These are phyloP conservation scores for Candida succiphila DNA, from an alignment of 805 yeast species.

Conservation along the genomic window DNA sequence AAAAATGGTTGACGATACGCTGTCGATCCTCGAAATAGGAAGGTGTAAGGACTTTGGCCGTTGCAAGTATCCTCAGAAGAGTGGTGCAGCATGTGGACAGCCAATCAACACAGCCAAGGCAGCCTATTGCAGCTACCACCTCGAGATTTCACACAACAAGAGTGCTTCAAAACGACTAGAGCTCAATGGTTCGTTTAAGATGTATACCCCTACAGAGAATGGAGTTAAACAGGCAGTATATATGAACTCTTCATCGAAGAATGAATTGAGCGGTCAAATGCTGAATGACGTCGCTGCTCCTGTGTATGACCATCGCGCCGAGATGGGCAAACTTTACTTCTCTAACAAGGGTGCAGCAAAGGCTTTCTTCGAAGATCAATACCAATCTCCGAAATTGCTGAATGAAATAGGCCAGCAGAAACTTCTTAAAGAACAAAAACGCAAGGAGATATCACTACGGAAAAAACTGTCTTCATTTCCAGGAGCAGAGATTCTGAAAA, in stretches of 20 bases:
- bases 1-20: slow-evolving; percentile 37
- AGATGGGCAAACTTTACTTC: slow-evolving; percentile 22
- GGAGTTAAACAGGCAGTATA: slow-evolving; percentile 34
- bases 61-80: slow-evolving; percentile 42
- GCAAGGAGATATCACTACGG: slow-evolving; percentile 20
- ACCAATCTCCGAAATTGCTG: slow-evolving; percentile 36
- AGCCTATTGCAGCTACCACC: slow-evolving; percentile 64
- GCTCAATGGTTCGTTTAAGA: slow-evolving; percentile 48
- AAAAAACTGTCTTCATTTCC: slow-evolving; percentile 20
- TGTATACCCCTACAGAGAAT: slow-evolving; percentile 44
- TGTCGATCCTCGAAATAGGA: slow-evolving; percentile 66
- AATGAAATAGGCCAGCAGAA: slow-evolving; percentile 27
- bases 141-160: slow-evolving; percentile 43
- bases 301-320: slow-evolving; percentile 10
- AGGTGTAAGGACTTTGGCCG: slow-evolving; percentile 53
- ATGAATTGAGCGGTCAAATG: slow-evolving; percentile 9
- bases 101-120: slow-evolving; percentile 47
- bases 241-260: slow-evolving; percentile 15
- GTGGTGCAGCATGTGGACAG: slow-evolving; percentile 43
- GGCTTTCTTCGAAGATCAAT: slow-evolving; percentile 42
- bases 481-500: slow-evolving; percentile 13
- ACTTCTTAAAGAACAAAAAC: slow-evolving; percentile 27
- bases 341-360: slow-evolving; percentile 30
- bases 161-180: slow-evolving; percentile 65
- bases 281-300: slow-evolving; percentile 9